Evolutionary conservation across 129 eudicot genomes (phyloP).

Genomic region (Flaveria brownii): DNA sequence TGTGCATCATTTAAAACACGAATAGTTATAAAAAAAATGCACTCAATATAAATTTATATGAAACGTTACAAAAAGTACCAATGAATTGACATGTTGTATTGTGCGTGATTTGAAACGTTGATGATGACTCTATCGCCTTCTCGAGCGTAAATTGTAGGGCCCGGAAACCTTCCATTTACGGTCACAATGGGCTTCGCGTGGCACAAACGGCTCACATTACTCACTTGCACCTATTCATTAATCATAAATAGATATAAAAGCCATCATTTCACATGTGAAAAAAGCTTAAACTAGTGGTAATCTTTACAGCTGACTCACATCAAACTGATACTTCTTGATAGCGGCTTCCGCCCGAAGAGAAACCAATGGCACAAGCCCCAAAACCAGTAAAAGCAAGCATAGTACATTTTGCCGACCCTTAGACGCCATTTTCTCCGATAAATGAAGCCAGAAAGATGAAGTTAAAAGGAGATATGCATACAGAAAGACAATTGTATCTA

Average conservation of each 20-base stretch:
- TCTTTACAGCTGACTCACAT: slow-evolving; percentile 33
- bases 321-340: slow-evolving; percentile 48
- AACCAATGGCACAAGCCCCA: slow-evolving; percentile 21
- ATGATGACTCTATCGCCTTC: slow-evolving; percentile 15
- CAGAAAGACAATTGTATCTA: neutral
- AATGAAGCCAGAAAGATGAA: slow-evolving; percentile 12
- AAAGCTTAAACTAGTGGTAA: neutral
- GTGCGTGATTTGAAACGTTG: slow-evolving; percentile 16
- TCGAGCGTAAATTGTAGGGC: slow-evolving; percentile 9
- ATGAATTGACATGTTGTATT: slow-evolving; percentile 11
- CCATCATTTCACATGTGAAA: neutral
- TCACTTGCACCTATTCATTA: slow-evolving; percentile 12
- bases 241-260: neutral
- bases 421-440: slow-evolving; percentile 28
- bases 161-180: slow-evolving; percentile 1
- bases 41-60: neutral
- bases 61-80: neutral
- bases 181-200: slow-evolving; percentile 13
- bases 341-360: slow-evolving; percentile 38
- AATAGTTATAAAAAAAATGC: too few relatives aligned
- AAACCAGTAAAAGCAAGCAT: slow-evolving; percentile 7
- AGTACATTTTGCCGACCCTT: neutral
- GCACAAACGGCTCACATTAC: slow-evolving; percentile 4
- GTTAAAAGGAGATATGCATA: slow-evolving; percentile 19
- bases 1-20: too few relatives aligned